Evolutionary conservation across 2,329 filamentous ascomycete genomes (phyloP), one percentile per base, ranked within the genome.

Genomic region (Metarhizium album): DNA sequence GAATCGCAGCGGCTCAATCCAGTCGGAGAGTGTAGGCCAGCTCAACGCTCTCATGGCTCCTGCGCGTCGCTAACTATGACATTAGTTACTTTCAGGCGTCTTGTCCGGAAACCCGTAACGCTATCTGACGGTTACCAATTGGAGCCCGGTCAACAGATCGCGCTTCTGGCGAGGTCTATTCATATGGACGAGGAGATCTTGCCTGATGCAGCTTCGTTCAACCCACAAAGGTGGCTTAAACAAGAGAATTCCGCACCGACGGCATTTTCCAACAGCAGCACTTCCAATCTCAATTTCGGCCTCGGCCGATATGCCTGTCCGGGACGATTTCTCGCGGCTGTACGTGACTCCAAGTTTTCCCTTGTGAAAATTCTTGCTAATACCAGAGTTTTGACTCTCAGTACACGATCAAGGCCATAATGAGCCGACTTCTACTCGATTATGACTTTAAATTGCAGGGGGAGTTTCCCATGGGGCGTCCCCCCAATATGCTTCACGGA

Each of bases 1-100:
- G 55, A 57, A 42, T 57, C 55, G 9, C 55, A 57, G 38, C 52
- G 55, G 2, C 35, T 57, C 45, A 57, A 57, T 27, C 55, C 55
- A 4, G 53, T 56, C 14, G 53, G 55, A 14, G 51, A 54, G 37
- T 54, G 55, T 56, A 43, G 49, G 48, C 2, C 16, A 5, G 13
- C 16, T 5, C 7, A 0, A 20, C 16, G 3, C 37, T 20, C 18
- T 18, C 33, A 14, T 16, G 11, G 37, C 20, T 38, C 11, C 27
- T 35, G 22, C 4, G 2, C n/a, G 8, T 29, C 24, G 33, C 48
- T 49, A 31, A 35, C 29, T 16, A 3, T 24, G 18, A 4, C 9
- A 27, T 3, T 4, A 55, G 54, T 55, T 48, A 55, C 54, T 31
- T 55, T 55, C 20, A 49, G 54, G 35, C 54, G 54, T 16, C 23